Base-by-base conservation (phyloP, 257 asterid species). In the Anisodus tanguticus region DNA sequence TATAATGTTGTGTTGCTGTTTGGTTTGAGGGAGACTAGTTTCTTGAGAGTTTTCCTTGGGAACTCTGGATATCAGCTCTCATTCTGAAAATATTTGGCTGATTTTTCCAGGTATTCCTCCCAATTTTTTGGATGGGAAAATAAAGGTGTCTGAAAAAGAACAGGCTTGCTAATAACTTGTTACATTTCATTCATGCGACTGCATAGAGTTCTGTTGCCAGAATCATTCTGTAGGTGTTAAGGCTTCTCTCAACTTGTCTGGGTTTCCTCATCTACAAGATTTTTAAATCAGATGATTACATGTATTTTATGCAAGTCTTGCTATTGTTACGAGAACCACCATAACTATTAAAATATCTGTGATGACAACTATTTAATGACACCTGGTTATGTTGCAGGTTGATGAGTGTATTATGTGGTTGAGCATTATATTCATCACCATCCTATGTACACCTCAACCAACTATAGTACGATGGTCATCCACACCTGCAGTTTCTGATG, bases 391-490 rank as follows among this genome's bases (percentile, higher is more conserved):
- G 81, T 0, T 89, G 89, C 87, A 95, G 99, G 94, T 93, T 85
- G 98, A 93, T 26, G 98, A 95, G 85, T 95, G 99, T 82, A 95
- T 94, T 84, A 85, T 92, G 90, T 95, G 99, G 99, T 86, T 95
- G 89, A 93, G 98, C 91, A 86, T 95, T 63, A 86, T 92, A 60
- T 95, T 94, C 85, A 95, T 95, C 87, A 94, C 99, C 3, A 95
- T 95, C 84, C 94, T 95, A 17, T 94, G 99, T 84, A 93, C 99
- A 1, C 99, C 98, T 64, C 98, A 93, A 89, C 99, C 99, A 72
- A 95, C 99, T 0, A 77, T 95, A 85, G 98, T 95, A 58, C 92
- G 98, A 84, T 95, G 99, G 99, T 94, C 99, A n/a, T 87, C 98
- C 64, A 90, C 90, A 10, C 88, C 97, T 45, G 93, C 98, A 2